Evolutionary conservation across 306 rosid species (phyloP).

Genomic region (Datisca glomerata): DNA sequence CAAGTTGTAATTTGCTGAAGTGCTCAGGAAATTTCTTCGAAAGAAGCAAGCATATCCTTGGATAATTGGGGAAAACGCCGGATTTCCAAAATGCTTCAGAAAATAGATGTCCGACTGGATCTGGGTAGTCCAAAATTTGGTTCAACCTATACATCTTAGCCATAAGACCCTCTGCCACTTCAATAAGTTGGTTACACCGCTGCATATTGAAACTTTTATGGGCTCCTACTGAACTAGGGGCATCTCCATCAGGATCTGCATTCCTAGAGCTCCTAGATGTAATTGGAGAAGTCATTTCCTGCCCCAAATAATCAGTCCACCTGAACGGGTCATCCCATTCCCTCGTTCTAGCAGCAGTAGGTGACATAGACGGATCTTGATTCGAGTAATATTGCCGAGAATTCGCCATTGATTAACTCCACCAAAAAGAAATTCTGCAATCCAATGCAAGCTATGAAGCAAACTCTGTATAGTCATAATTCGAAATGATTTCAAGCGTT

Average conservation of each 20-base stretch:
- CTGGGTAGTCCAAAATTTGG: conserved; percentile 94
- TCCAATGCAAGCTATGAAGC: background rate
- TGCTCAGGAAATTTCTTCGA: conserved; percentile 98
- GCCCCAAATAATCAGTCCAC: conserved; percentile 89
- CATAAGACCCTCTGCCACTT: conserved; percentile 96
- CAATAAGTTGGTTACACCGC: conserved; percentile 84
- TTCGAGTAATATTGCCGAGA: conserved; percentile 43
- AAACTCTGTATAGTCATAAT: too few relatives aligned
- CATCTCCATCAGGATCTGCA: conserved; percentile 49
- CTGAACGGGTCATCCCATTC: conserved; percentile 83
- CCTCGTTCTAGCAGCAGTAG: conserved; percentile 58
- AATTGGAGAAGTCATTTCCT: conserved; percentile 52
- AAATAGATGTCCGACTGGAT: conserved; percentile 64
- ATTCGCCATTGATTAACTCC: conserved; percentile 44
- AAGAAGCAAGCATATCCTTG: conserved; percentile 67
- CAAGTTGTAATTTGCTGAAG: conserved; percentile 87
- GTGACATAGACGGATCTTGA: conserved; percentile 76
- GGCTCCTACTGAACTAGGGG: conserved; percentile 42
- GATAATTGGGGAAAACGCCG: conserved; percentile 77
- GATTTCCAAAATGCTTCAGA: conserved; percentile 93
- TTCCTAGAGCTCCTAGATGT: conserved; percentile 52
- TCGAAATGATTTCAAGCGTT: too few relatives aligned
- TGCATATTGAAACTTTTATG: conserved; percentile 79
- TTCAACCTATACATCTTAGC: conserved; percentile 93
- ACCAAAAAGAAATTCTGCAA: conserved; percentile 23